These are phyloP conservation scores for Fusarium sp. DNA, from an alignment of 2,329 filamentous ascomycete species.

Conservation along the genomic window DNA sequence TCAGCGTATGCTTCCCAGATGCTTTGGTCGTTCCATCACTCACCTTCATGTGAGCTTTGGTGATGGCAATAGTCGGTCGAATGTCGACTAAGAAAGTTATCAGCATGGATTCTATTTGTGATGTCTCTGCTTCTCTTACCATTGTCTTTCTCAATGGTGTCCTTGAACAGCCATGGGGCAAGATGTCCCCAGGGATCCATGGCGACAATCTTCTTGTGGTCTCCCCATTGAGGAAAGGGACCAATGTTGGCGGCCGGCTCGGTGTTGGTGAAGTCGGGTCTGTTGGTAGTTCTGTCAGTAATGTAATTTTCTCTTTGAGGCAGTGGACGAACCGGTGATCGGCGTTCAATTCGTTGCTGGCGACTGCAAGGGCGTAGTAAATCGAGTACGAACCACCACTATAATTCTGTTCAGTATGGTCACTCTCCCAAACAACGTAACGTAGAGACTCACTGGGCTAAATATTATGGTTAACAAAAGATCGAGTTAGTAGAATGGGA, in stretches of 20 bases:
- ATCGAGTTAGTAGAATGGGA: slow-evolving; percentile 36
- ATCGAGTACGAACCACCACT: slow-evolving; percentile 92
- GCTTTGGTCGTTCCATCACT: neutral
- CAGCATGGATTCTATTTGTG: neutral
- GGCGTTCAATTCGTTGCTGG: slow-evolving; percentile 85
- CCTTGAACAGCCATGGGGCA: slow-evolving; percentile 83
- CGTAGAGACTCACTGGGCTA: slow-evolving; percentile 50
- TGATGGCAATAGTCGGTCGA: slow-evolving; percentile 90
- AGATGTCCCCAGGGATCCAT: slow-evolving; percentile 97
- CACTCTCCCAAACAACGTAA: neutral
- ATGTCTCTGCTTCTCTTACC: slow-evolving; percentile 51
- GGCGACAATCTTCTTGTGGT: slow-evolving; percentile 93
- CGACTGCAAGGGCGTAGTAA: slow-evolving; percentile 92
- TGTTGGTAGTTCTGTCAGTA: slow-evolving; percentile 39
- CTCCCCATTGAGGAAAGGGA: slow-evolving; percentile 88
- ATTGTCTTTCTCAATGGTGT: slow-evolving; percentile 80
- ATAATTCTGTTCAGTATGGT: slow-evolving; percentile 16
- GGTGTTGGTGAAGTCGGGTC: slow-evolving; percentile 76
- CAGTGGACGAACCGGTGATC: slow-evolving; percentile 72
- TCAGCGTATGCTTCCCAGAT: slow-evolving; percentile 3
- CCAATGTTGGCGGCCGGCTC: slow-evolving; percentile 92
- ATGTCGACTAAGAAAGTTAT: slow-evolving; percentile 71
- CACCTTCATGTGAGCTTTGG: slow-evolving; percentile 90
- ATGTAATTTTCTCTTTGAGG: neutral
- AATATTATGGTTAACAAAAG: slow-evolving; percentile 32